phyloP scores from a whole-genome alignment of 257 asterid species.

The Solanum lycopersicoides region DNA sequence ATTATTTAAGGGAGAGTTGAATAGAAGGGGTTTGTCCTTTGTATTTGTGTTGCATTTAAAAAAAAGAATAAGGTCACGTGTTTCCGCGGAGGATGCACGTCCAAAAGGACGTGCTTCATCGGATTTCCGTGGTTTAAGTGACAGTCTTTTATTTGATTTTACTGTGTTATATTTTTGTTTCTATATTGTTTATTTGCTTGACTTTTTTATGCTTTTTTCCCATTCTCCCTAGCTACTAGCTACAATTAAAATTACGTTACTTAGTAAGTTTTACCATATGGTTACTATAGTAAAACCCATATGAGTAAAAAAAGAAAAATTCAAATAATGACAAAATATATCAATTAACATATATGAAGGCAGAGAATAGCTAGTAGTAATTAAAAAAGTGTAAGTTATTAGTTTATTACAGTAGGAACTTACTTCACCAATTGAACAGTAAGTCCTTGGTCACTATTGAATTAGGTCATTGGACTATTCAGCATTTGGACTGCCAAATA shows the following conservation, averaged over 20 bases:
- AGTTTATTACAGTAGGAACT: not conserved
- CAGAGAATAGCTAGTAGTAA: not conserved
- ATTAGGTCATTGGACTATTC: not conserved
- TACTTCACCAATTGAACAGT: not conserved
- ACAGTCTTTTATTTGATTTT: not conserved
- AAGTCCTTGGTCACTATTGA: too few species aligned
- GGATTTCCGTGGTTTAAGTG: not conserved
- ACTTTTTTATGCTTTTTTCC: not conserved
- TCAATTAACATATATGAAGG: not conserved
- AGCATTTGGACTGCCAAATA: not conserved
- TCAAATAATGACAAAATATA: not conserved
- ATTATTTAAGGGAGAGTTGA: not conserved
- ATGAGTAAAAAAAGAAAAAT: not conserved
- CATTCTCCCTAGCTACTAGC: not conserved
- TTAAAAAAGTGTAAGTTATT: not conserved
- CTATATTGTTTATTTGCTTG: not conserved
- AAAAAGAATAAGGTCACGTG: not conserved
- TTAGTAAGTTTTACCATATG: not conserved
- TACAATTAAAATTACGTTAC: not conserved
- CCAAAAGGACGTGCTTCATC: slow-evolving; percentile 1
- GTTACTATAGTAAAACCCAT: not conserved
- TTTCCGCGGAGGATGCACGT: slow-evolving; percentile 1
- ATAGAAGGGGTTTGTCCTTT: not conserved
- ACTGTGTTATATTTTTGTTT: not conserved
- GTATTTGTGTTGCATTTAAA: not conserved